phyloP scores from a whole-genome alignment of 2,329 filamentous ascomycete genomes.

The Hypocrella siamensis region DNA sequence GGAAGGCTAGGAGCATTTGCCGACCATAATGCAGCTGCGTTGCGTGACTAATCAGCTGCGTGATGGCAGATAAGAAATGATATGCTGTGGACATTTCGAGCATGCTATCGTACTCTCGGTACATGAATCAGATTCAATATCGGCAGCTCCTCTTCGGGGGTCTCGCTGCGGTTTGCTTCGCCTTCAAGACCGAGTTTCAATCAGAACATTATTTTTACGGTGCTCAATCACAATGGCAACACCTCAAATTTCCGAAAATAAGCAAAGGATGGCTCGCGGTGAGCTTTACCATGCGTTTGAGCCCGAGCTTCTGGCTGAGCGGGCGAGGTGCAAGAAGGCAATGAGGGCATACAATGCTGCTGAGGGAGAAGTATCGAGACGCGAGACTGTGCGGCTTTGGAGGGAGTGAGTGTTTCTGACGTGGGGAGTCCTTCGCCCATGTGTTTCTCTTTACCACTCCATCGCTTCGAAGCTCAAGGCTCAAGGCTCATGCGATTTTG shows the following conservation, averaged over 20 bases:
- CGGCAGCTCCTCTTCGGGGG: no score
- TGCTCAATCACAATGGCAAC: slow-evolving; percentile 3
- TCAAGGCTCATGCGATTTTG: neutral
- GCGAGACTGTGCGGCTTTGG: slow-evolving; percentile 4
- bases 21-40: neutral
- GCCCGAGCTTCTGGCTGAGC: slow-evolving; percentile 2
- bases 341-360: slow-evolving; percentile 3
- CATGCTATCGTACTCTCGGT: no score
- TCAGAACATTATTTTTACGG: no score
- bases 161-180: no score
- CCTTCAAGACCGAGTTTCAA: no score
- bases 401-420: slow-evolving; percentile 4
- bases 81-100: no score
- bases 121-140: no score
- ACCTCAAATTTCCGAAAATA: slow-evolving; percentile 1
- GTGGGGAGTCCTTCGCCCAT: no score
- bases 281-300: slow-evolving; percentile 3
- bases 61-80: no score
- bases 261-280: slow-evolving; percentile 3
- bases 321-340: slow-evolving; percentile 1
- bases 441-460: neutral
- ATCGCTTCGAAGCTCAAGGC: neutral
- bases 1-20: no score
- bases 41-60: neutral
- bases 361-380: slow-evolving; percentile 2